These are phyloP conservation scores for Orbilia javanica DNA, from an alignment of 2,329 filamentous ascomycete genomes.

Conservation along the genomic window DNA sequence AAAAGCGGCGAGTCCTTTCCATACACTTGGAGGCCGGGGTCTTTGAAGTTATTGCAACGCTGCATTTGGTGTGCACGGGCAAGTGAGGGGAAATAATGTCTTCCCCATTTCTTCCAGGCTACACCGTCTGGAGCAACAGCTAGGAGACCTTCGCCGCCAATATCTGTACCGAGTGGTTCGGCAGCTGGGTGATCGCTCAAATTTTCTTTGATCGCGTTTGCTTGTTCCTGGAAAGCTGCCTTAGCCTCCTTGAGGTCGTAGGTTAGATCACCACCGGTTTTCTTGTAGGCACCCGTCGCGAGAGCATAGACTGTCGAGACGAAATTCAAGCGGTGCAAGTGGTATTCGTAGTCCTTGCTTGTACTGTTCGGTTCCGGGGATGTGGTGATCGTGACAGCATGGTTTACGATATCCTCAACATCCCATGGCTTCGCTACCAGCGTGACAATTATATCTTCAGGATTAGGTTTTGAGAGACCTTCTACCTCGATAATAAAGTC, in stretches of 20 bases:
- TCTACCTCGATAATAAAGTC: conserved; percentile 66
- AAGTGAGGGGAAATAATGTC: conserved; percentile 72
- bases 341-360: conserved; percentile 46
- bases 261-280: background rate
- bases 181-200: conserved; percentile 63
- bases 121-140: conserved; percentile 66
- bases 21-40: conserved; percentile 72
- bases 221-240: conserved; percentile 31
- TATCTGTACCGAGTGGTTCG: conserved; percentile 69
- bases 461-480: conserved; percentile 14
- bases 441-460: conserved; percentile 62
- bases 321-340: conserved; percentile 46
- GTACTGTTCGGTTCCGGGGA: conserved; percentile 31
- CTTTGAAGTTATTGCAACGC: conserved; percentile 74
- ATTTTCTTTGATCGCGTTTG: conserved; percentile 12
- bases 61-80: conserved; percentile 72
- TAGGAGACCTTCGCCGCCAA: conserved; percentile 67
- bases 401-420: conserved; percentile 43
- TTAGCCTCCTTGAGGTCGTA: background rate
- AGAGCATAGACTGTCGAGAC: conserved; percentile 48
- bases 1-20: conserved; percentile 70
- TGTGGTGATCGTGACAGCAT: conserved; percentile 27
- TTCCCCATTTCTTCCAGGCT: conserved; percentile 70
- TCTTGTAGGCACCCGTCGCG: conserved; percentile 54
- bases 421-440: conserved; percentile 59